These are phyloP conservation scores for Solanum tarapatanum DNA, from an alignment of 257 asterid genomes.

Conservation along the genomic window DNA sequence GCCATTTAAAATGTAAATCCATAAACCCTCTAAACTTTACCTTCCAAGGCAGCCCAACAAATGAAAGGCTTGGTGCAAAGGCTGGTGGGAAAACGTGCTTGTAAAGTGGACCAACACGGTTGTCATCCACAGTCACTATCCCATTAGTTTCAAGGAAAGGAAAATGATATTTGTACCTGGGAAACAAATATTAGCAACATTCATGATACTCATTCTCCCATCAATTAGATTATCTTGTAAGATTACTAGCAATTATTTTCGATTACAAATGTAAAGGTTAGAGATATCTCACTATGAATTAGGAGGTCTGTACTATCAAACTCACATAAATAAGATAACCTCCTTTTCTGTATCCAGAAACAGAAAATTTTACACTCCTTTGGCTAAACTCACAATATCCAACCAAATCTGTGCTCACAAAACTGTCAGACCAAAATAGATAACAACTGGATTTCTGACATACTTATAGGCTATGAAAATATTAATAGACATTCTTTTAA, in stretches of 20 bases:
- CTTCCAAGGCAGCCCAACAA: constrained; percentile 97
- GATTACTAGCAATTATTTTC: not conserved
- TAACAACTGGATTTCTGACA: not conserved
- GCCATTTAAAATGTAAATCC: not conserved
- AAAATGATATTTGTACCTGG: constrained; percentile 71
- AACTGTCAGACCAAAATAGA: not conserved
- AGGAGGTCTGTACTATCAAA: not conserved
- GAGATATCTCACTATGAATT: not conserved
- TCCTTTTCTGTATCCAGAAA: not conserved
- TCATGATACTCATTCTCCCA: not conserved
- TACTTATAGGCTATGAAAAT: not conserved
- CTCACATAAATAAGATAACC: not conserved
- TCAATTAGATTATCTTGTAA: not conserved
- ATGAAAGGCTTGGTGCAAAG: constrained; percentile 76
- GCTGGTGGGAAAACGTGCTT: constrained; percentile 78
- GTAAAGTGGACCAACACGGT: constrained; percentile 83
- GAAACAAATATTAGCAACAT: not conserved
- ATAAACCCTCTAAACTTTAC: constrained; percentile 14
- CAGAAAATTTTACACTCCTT: not conserved
- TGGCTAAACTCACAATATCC: not conserved
- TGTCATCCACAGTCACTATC: constrained; percentile 67
- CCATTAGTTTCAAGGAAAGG: constrained; percentile 79
- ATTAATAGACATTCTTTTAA: not conserved
- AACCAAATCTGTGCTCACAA: not conserved
- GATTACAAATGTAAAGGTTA: not conserved